Base-by-base conservation (phyloP, 352 stramenopile species). In the Phytophthora ramorum region DNA sequence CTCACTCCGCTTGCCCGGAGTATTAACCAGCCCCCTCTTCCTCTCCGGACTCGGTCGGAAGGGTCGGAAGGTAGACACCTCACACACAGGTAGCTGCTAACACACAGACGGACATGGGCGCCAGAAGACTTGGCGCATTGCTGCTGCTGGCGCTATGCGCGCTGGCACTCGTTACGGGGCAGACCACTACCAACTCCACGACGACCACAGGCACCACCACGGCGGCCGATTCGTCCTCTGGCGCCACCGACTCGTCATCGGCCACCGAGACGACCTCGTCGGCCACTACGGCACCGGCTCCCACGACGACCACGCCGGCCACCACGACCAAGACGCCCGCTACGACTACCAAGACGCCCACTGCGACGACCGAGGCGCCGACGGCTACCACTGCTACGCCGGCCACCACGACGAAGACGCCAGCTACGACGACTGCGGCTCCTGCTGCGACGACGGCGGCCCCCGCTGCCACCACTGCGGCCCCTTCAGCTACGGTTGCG, bases 181-280 rank as follows among this genome's bases (percentile, higher is more conserved):
- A 79, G 44, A 73, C 49, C 7, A 61, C 44, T 7, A 66, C 40
- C 43, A 71, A 73, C 38, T 71, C 63, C 12, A 73, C 71, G 13
- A 69, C 22, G 22, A 58, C 46, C 4, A 55, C 63, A 12, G 26
- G 14, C n/a, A 46, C 20, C 37, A 57, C 72, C 16, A 26, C 50
- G 9, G 57, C 56, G 10, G 34, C 45, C 1, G 35, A 16, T 16
- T 5, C 41, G 41, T 71, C 69, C 37, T 45, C 41, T 6, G 47
- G 50, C 46, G 47, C 45, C 10, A 66, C 70, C 0, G 59, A 65
- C n/a, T 48, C 57, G 0, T 67, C 66, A 28, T 67, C 69, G 16
- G 61, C 58, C 40, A 69, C 76, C 24, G 58, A 32, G 6, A 71
- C 61, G 24, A 62, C 63, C 9, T 52, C 70, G 17, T 43, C 49